A percentile compares a stretch with the other conserved stretches of the same genome.
Evolutionary conservation across 768 basidiomycete species (phyloP).

Genomic region (Lactarius indigo): DNA sequence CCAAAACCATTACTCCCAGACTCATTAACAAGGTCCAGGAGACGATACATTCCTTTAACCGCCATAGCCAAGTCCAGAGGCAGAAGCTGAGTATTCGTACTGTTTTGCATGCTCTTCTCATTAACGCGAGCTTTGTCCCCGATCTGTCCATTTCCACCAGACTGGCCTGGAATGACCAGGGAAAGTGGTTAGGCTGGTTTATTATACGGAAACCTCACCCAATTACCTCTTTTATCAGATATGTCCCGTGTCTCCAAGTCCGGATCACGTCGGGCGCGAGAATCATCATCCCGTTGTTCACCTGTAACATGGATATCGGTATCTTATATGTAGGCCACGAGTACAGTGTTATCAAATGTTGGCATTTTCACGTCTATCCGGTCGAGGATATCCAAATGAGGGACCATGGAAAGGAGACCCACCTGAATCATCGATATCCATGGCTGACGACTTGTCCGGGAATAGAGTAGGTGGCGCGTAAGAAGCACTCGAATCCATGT

Average conservation of each 20-base stretch:
- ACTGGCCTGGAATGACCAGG: background rate
- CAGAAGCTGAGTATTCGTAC: background rate
- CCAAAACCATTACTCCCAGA: constrained; percentile 47
- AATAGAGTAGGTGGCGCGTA: background rate
- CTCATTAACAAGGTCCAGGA: constrained; percentile 40
- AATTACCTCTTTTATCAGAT: background rate
- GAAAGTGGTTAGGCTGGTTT: background rate
- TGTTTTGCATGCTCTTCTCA: background rate
- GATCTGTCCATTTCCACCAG: background rate
- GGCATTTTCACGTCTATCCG: background rate
- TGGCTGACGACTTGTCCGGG: background rate
- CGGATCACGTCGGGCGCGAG: background rate
- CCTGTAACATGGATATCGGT: background rate
- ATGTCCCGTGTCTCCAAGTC: background rate
- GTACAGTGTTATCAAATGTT: background rate
- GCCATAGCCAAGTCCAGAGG: background rate
- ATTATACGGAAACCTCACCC: background rate
- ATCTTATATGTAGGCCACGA: background rate
- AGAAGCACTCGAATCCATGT: background rate
- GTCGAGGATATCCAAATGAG: background rate
- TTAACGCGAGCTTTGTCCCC: background rate
- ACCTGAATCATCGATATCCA: background rate
- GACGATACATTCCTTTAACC: background rate
- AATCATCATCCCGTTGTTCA: background rate
- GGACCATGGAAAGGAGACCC: background rate